Evolutionary conservation across 2,329 filamentous ascomycete genomes (phyloP).

Genomic region (Volutella citrinella): DNA sequence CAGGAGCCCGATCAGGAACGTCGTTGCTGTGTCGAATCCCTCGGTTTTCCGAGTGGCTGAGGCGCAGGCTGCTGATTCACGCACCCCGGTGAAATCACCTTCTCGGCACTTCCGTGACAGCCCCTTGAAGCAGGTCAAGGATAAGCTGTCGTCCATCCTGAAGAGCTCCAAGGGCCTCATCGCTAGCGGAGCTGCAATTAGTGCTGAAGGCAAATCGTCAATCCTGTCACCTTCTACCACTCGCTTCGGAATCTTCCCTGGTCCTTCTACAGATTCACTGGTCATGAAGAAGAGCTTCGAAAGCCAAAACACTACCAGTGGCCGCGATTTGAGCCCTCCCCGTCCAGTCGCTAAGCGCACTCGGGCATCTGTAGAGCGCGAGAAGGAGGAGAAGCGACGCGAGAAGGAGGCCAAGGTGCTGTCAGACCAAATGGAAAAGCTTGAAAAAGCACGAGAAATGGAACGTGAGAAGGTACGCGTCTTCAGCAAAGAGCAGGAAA

Average conservation of each 20-base stretch:
- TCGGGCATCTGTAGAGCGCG: constrained; percentile 57
- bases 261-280: constrained; percentile 49
- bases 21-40: constrained; percentile 58
- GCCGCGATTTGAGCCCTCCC: constrained; percentile 37
- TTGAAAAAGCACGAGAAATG: constrained; percentile 67
- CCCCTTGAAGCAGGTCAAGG: constrained; percentile 87
- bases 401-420: constrained; percentile 63
- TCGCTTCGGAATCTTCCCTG: constrained; percentile 42
- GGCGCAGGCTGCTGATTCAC: constrained; percentile 36
- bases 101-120: constrained; percentile 63
- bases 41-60: constrained; percentile 44
- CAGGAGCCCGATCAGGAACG: constrained; percentile 50
- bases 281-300: constrained; percentile 22
- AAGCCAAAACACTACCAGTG: constrained; percentile 15
- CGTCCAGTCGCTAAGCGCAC: constrained; percentile 47
- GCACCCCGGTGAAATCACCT: constrained; percentile 56
- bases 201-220: constrained; percentile 59
- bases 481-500: constrained; percentile 57
- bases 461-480: constrained; percentile 65
- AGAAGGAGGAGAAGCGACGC: constrained; percentile 62
- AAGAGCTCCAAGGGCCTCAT: constrained; percentile 85
- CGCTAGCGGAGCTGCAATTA: constrained; percentile 67
- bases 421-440: constrained; percentile 58
- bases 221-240: constrained; percentile 52
- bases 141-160: constrained; percentile 85